Evolutionary conservation across 306 rosid genomes (phyloP).

Genomic region (Mucuna pruriens): DNA sequence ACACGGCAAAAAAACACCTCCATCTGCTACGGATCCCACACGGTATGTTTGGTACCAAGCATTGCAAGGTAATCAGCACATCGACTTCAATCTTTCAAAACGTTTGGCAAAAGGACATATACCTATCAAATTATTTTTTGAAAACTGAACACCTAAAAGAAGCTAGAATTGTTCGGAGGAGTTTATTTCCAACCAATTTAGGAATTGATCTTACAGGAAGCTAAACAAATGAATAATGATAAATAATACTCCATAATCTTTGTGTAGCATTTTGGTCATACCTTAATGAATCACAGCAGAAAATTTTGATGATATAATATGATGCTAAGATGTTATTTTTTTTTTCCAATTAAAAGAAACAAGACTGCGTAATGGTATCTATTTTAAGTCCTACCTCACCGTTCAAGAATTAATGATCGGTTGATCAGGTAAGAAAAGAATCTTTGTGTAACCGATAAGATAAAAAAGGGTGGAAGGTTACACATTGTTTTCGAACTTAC

Average conservation of each 20-base stretch:
- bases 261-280: not conserved
- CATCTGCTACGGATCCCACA: slow-evolving; percentile 18
- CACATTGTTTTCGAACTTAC: slow-evolving; percentile 42
- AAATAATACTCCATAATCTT: not conserved
- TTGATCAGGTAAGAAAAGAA: not conserved
- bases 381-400: not conserved
- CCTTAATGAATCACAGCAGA: not conserved
- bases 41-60: slow-evolving; percentile 27
- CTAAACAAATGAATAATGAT: not conserved
- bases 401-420: not conserved
- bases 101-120: slow-evolving; percentile 14
- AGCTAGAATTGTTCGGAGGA: too few relatives aligned
- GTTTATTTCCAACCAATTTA: not conserved
- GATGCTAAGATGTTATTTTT: not conserved
- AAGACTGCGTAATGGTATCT: not conserved
- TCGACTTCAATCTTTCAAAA: slow-evolving; percentile 15
- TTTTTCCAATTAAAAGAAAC: not conserved
- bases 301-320: not conserved
- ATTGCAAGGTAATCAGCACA: not conserved
- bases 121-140: slow-evolving; percentile 1
- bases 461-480: slow-evolving; percentile 30
- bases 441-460: not conserved
- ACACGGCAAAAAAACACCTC: slow-evolving; percentile 27
- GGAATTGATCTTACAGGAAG: not conserved
- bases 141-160: too few relatives aligned